phyloP scores from a whole-genome alignment of 371 early-diverging fungal species.

The Blakeslea trispora region DNA sequence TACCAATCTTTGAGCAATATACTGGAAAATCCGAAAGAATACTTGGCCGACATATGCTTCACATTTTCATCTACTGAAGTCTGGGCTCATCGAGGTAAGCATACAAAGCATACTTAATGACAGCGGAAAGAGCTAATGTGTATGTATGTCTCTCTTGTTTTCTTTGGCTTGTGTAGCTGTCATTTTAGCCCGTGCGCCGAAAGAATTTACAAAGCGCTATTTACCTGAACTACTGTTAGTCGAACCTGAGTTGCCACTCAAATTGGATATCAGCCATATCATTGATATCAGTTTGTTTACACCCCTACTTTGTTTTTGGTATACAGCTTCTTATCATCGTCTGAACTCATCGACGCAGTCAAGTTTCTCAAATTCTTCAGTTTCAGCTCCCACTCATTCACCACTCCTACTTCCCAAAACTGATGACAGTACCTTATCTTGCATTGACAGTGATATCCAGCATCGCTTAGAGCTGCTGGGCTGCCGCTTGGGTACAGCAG shows the following conservation, averaged over 20 bases:
- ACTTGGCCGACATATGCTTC: conserved; percentile 47
- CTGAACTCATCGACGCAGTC: conserved; percentile 17
- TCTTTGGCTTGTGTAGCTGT: conserved; percentile 15
- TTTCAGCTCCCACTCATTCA: conserved; percentile 3
- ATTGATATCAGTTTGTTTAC: conserved; percentile 24
- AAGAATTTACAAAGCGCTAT: conserved; percentile 15
- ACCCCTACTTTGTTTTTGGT: conserved; percentile 44
- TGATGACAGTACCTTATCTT: not conserved
- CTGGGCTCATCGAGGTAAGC: conserved; percentile 49
- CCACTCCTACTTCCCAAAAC: conserved; percentile 1
- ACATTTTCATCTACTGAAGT: conserved; percentile 28
- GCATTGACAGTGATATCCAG: not conserved
- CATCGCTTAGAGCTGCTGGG: conserved; percentile 14
- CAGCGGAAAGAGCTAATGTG: too few relatives aligned
- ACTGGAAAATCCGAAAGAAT: conserved; percentile 39
- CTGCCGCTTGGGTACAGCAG: conserved; percentile 18
- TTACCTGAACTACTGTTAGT: conserved; percentile 21
- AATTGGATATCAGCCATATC: conserved; percentile 22
- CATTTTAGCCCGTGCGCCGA: conserved; percentile 25
- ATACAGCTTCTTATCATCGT: conserved; percentile 34
- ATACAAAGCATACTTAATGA: not conserved
- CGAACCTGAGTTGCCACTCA: not conserved
- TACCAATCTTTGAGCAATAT: conserved; percentile 33
- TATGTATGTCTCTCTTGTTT: too few relatives aligned
- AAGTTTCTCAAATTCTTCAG: conserved; percentile 10